phyloP scores from a whole-genome alignment of 495 filamentous ascomycete species.

The Aspergillus olivimuriae region DNA sequence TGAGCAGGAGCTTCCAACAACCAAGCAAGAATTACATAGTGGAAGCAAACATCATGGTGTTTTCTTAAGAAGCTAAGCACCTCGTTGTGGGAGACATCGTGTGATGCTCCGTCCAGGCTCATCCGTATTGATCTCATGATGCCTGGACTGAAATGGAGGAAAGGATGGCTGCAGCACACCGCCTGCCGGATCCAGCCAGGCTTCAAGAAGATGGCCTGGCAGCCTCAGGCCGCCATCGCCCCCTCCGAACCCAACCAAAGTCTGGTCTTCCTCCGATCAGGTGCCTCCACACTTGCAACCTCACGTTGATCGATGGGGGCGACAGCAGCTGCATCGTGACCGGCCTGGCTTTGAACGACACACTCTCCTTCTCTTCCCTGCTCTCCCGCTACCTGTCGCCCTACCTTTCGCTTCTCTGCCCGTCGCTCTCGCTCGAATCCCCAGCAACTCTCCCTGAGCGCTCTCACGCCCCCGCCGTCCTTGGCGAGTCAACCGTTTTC shows the following conservation, averaged over 20 bases:
- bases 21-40: no score
- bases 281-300: conserved; percentile 6
- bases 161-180: not conserved
- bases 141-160: no score
- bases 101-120: no score
- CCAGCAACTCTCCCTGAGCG: not conserved
- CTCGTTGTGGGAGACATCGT: no score
- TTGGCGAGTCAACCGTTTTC: conserved; percentile 17
- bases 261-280: conserved; percentile 7
- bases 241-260: conserved; percentile 8
- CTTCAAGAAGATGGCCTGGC: conserved; percentile 7
- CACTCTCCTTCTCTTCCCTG: not conserved
- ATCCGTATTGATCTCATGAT: no score
- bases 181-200: no score
- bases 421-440: not conserved
- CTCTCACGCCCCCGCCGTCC: conserved; percentile 10
- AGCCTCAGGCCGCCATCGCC: conserved; percentile 5
- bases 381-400: no score
- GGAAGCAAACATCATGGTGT: no score
- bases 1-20: no score
- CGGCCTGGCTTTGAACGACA: conserved; percentile 2
- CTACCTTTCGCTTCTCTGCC: not conserved
- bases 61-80: no score
- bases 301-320: conserved; percentile 1
- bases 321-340: conserved; percentile 7